Base-by-base conservation (phyloP, 306 rosid species). In the Medicago lupulina region DNA sequence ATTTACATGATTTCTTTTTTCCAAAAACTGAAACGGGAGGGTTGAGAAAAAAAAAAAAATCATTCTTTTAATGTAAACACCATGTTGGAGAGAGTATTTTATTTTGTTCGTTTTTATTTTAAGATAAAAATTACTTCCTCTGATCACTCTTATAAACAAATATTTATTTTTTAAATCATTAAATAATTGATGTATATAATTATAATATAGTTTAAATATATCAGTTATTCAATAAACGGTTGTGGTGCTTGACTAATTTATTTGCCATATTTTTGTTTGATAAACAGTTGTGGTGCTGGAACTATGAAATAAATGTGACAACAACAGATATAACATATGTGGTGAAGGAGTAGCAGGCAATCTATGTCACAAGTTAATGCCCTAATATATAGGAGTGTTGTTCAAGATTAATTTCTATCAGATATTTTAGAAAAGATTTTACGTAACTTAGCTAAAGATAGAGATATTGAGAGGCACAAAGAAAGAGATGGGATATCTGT, bases 211-310 rank as follows among this genome's bases (percentile, higher is more conserved):
- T 23, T 23, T 23, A 23, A 23, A 23, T 23, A 23, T 2, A 23
- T 23, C 2, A 2, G 28, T 23, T 23, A 23, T 23, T 23, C 28
- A n/a, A 21, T 21, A 21, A 21, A 21, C 23, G 28, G 28, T 23
- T 23, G 28, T 23, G 28, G 28, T 23, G 1, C 28, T 23, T 28
- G 75, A 76, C 81, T 76, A 68, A 89, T 18, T 34, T 21, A 43
- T 49, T 51, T 36, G 39, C 21, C 57, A 62, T 65, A 4, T 40
- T 54, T 57, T 65, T 63, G 17, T 75, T 36, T 57, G 15, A 61
- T 78, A 59, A 19, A 71, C 93, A 95, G 99, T 90, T 88, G 97
- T 92, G 88, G 99, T 95, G 82, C 87, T 95, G 60, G 99, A 95
- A 80, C 88, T 95, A 41, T 94, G 88, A 94, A 81, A 70, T 67